Evolutionary conservation across 2,329 filamentous ascomycete genomes (phyloP).

Genomic region (Leptoxyphium fumago): DNA sequence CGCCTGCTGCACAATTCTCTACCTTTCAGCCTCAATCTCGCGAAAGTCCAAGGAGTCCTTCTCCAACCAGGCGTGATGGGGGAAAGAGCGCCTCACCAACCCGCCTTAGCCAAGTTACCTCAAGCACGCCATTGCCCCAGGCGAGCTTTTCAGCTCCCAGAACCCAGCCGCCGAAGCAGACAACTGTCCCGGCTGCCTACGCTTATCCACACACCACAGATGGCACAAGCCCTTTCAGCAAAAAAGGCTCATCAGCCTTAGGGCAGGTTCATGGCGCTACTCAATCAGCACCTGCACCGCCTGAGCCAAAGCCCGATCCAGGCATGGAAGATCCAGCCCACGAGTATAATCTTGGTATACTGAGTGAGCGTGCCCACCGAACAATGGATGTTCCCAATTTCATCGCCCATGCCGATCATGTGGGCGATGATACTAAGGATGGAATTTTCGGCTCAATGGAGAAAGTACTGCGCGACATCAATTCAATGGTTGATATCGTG

Average conservation of each 20-base stretch:
- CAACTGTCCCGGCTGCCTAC: not conserved
- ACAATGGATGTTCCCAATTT: conserved; percentile 52
- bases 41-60: not conserved
- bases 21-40: conserved; percentile 27
- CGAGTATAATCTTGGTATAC: not conserved
- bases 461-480: conserved; percentile 58
- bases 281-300: not conserved
- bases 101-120: not conserved
- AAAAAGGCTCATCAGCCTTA: not conserved
- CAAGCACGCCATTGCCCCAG: not conserved
- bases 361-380: conserved; percentile 32
- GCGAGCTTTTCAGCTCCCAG: not conserved
- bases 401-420: conserved; percentile 39
- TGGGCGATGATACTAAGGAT: conserved; percentile 23
- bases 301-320: not conserved
- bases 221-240: not conserved
- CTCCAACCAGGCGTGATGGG: not conserved
- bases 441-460: conserved; percentile 35
- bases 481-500: conserved; percentile 86
- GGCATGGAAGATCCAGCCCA: not conserved
- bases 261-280: not conserved
- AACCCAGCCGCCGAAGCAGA: not conserved
- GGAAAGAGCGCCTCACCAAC: not conserved
- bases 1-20: conserved; percentile 26
- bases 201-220: not conserved